Evolutionary conservation across 225 moss, liverwort and hornwort genomes (phyloP), one percentile per base, ranked within the genome.

Genomic region (Thuidium tamariscinum): DNA sequence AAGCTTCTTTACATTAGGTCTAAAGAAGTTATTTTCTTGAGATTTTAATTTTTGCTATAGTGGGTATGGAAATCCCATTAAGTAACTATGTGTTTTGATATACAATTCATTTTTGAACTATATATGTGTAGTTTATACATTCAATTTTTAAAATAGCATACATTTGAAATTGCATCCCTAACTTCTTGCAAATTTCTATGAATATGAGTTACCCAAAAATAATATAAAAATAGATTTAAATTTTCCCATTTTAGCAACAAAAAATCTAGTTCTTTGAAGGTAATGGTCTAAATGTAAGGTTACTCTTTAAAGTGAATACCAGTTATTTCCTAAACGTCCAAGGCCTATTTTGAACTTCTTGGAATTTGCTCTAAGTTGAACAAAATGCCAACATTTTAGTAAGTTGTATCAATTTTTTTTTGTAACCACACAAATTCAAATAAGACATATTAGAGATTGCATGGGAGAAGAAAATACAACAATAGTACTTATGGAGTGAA

Each of bases 221-320:
- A 37, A n/a, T 65, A 65, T 5, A 11, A 3, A 21, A 67, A 21
- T 2, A 39, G 3, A 37, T 37, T 39, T 23, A 21, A 37, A 0
- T 13, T 13, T 39, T 68, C 0, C 13, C 22, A 68, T 39, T 12
- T 13, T 69, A 2, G 5, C 42, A 42, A 42, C 6, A 37, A n/a
- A 65, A 37, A 22, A 10, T 1, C 1, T 5, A 22, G 1, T n/a
- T 1, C 6, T 39, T 2, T 7, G 3, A 37, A 37, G 34, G 2
- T 19, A 20, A 17, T 65, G 2, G n/a, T n/a, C 5, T 34, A 0
- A 19, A n/a, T 5, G 11, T 20, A 36, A 6, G 20, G 3, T 2
- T 36, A 21, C 11, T 6, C 0, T 66, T 11, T 20, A n/a, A 4
- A 5, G 10, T 18, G 2, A 3, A 1, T n/a, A 64, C n/a, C 17